Evolutionary conservation across 345 rosid species (phyloP).

Genomic region (Triadica sebifera): DNA sequence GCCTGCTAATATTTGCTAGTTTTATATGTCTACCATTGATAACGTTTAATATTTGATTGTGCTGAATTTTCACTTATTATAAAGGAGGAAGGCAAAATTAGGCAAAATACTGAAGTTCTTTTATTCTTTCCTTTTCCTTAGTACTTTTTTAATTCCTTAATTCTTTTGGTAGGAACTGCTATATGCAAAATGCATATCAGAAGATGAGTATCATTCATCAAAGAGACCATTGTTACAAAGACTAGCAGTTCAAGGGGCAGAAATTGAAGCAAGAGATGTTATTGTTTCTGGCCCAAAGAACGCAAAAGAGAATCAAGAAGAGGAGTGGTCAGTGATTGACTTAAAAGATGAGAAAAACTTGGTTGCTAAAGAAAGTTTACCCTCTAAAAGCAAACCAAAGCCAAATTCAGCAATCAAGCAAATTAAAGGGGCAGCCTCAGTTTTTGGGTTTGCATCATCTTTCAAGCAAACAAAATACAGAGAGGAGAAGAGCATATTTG

Average conservation of each 20-base stretch:
- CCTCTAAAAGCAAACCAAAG: slow-evolving; percentile 40
- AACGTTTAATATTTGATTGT: too few species aligned
- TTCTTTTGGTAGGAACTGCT: slow-evolving; percentile 46
- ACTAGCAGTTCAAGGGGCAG: slow-evolving; percentile 69
- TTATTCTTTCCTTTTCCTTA: not conserved
- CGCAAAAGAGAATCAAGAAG: slow-evolving; percentile 42
- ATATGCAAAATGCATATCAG: slow-evolving; percentile 66
- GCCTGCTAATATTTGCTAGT: too few species aligned
- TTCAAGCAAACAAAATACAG: slow-evolving; percentile 39
- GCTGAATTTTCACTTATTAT: too few species aligned
- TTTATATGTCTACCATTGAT: too few species aligned
- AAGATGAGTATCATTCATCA: slow-evolving; percentile 65
- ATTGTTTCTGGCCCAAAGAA: slow-evolving; percentile 33
- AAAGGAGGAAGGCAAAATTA: too few species aligned
- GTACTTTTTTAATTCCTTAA: not conserved
- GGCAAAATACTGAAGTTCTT: too few species aligned
- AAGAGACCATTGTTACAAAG: slow-evolving; percentile 72
- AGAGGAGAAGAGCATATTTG: slow-evolving; percentile 51
- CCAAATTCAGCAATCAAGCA: slow-evolving; percentile 48
- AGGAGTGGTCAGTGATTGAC: slow-evolving; percentile 71
- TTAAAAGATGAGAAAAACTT: slow-evolving; percentile 53
- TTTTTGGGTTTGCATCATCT: slow-evolving; percentile 47
- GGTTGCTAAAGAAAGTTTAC: slow-evolving; percentile 28
- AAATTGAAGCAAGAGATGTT: slow-evolving; percentile 60
- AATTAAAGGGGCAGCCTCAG: slow-evolving; percentile 61